Evolutionary conservation across 768 basidiomycete species (phyloP).

Genomic region (Tricholoma matsutake): DNA sequence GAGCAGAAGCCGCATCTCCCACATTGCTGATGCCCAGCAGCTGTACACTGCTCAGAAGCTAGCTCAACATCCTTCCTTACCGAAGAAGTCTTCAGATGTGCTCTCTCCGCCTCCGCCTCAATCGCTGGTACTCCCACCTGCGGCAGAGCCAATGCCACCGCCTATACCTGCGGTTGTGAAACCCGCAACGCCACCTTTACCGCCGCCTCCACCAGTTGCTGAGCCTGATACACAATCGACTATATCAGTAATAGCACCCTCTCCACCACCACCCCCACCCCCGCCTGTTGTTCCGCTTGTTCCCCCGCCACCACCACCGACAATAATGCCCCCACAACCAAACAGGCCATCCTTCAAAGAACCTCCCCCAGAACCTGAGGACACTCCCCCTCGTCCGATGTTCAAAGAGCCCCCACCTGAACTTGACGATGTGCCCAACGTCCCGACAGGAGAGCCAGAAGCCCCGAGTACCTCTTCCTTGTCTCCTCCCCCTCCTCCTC

Average conservation of each 20-base stretch:
- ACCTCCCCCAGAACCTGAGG: conserved; percentile 52
- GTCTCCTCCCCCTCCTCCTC: conserved; percentile 30
- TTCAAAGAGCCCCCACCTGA: conserved; percentile 70
- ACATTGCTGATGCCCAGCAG: conserved; percentile 66
- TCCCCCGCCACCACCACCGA: conserved; percentile 26
- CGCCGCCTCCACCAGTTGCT: conserved; percentile 20
- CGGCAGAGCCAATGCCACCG: conserved; percentile 10
- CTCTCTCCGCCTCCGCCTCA: conserved; percentile 28
- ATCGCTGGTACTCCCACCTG: conserved; percentile 14
- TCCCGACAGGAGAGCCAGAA: conserved; percentile 33
- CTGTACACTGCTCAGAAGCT: conserved; percentile 69
- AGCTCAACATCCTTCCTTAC: conserved; percentile 49
- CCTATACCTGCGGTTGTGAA: conserved; percentile 3
- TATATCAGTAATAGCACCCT: conserved; percentile 19
- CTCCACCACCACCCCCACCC: conserved; percentile 32
- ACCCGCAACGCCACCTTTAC: conserved; percentile 12
- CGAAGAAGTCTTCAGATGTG: conserved; percentile 32
- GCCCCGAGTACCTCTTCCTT: conserved; percentile 15
- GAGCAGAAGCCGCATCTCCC: conserved; percentile 72
- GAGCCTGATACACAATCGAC: conserved; percentile 14
- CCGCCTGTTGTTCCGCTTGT: conserved; percentile 17
- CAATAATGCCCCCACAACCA: conserved; percentile 25
- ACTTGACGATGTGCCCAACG: conserved; percentile 42
- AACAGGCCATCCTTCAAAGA: conserved; percentile 48
- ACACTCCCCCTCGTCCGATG: conserved; percentile 37